Evolutionary conservation across 2,329 filamentous ascomycete genomes (phyloP), one percentile per base, ranked within the genome.

Genomic region (Epicoccum sorghinum): DNA sequence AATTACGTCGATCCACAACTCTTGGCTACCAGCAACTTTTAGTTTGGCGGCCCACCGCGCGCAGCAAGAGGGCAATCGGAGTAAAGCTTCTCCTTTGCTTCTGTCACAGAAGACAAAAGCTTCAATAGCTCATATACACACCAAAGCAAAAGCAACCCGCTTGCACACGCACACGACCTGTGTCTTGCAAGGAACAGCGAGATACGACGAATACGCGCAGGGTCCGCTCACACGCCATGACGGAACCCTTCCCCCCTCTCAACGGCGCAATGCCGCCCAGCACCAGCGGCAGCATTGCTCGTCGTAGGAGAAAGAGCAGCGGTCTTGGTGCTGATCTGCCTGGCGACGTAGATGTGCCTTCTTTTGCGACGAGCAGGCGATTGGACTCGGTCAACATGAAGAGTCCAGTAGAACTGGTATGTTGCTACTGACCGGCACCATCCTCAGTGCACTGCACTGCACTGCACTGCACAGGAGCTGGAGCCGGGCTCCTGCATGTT

Each of bases 291-390:
- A 58, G 51, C n/a, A 46, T 55, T 22, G 38, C 50, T 3, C 50
- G 58, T 14, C 65, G 72, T 62, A 70, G 78, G 61, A 69, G 79
- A 62, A 79, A 77, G 60, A 78, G 77, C 13, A 80, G 77, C 65
- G 79, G 73, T 33, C 72, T 84, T 13, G 80, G 81, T 29, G 79
- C 74, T 35, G 82, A 84, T 57, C 78, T 82, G 24, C 75, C 78
- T 25, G 81, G 82, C 53, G 82, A 84, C 64, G 83, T 78, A 35
- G 77, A 78, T 58, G 80, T 75, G 25, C 78, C 77, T 30, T 76
- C 80, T 14, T 71, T 84, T 46, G 80, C 81, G 53, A 84, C 82
- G 27, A 64, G 74, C 45, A 54, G 60, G 23, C 57, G 52, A 25
- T 29, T 56, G 7, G 52, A 56, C 24, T 47, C 18, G 7, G 23